Percentiles rank a stretch among this genome's conserved stretches.
Evolutionary conservation across 2,329 filamentous ascomycete genomes (phyloP).

Genomic region (Diaporthe caulivora): DNA sequence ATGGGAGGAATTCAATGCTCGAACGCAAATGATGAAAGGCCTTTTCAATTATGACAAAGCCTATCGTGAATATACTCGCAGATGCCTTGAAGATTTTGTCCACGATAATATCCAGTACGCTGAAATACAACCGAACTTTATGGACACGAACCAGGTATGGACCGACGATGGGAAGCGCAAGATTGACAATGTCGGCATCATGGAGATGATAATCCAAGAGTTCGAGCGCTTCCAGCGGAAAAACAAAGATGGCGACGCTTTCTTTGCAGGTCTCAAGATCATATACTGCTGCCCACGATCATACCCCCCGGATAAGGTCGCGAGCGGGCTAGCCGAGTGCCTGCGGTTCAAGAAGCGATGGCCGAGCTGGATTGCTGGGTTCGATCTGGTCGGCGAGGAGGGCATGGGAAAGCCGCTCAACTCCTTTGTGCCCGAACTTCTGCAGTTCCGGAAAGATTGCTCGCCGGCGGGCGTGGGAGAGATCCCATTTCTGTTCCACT

Average conservation of each 20-base stretch:
- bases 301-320: conserved; percentile 60
- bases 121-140: conserved; percentile 70
- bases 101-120: conserved; percentile 71
- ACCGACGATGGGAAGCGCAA: conserved; percentile 59
- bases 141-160: conserved; percentile 65
- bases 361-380: conserved; percentile 66
- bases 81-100: conserved; percentile 67
- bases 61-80: conserved; percentile 66
- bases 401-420: conserved; percentile 63
- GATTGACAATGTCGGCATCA: no score
- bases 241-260: conserved; percentile 38
- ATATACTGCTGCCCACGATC: conserved; percentile 72
- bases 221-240: conserved; percentile 54
- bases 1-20: conserved; percentile 67
- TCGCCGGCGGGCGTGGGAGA: conserved; percentile 45
- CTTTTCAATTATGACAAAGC: conserved; percentile 69
- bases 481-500: conserved; percentile 49
- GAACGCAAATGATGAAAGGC: conserved; percentile 71
- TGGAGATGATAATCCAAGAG: conserved; percentile 64
- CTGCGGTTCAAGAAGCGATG: conserved; percentile 65
- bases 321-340: conserved; percentile 64
- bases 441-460: conserved; percentile 62
- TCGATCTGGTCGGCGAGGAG: conserved; percentile 72
- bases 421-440: conserved; percentile 62
- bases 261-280: conserved; percentile 69